Evolutionary conservation across 78 protist species (phyloP).

Genomic region (Cyanophora paradoxa): DNA sequence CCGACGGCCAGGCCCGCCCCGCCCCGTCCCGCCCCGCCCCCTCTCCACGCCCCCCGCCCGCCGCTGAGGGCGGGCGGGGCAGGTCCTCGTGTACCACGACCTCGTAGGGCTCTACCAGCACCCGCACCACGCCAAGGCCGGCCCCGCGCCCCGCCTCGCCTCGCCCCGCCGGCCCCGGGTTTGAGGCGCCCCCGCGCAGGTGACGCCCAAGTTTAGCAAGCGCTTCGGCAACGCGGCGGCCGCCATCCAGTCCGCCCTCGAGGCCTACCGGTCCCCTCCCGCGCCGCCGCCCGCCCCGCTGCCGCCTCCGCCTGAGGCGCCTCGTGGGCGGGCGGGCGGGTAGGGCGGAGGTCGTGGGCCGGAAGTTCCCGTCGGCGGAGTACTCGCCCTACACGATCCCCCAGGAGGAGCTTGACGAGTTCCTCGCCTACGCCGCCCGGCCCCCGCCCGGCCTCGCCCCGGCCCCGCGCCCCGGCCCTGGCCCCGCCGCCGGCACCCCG

Average conservation of each 20-base stretch:
- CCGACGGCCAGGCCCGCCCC: constrained; percentile 67
- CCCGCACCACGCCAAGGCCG: constrained; percentile 26
- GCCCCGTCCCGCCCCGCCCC: no score
- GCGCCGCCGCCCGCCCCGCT: not conserved
- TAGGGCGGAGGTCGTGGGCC: not conserved
- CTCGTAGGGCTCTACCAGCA: constrained; percentile 71
- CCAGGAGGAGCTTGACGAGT: not conserved
- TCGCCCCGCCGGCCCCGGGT: no score
- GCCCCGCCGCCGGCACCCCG: no score
- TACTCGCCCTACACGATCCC: constrained; percentile 13
- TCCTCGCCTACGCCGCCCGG: no score
- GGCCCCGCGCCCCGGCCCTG: no score
- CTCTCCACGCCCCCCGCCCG: no score
- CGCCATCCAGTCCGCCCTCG: not conserved
- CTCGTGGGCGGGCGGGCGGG: not conserved
- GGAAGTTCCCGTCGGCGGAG: not conserved
- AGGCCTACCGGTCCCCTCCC: not conserved
- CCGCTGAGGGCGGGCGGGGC: no score
- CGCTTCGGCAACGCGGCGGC: not conserved
- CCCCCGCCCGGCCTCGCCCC: no score
- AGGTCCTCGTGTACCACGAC: constrained; percentile 76
- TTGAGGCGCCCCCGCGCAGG: no score
- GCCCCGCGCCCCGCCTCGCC: no score
- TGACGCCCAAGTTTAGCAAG: constrained; percentile 16
- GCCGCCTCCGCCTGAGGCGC: not conserved